These are phyloP conservation scores for Chrysanthemum lavandulifolium DNA, from an alignment of 129 eudicot genomes.

Conservation along the genomic window DNA sequence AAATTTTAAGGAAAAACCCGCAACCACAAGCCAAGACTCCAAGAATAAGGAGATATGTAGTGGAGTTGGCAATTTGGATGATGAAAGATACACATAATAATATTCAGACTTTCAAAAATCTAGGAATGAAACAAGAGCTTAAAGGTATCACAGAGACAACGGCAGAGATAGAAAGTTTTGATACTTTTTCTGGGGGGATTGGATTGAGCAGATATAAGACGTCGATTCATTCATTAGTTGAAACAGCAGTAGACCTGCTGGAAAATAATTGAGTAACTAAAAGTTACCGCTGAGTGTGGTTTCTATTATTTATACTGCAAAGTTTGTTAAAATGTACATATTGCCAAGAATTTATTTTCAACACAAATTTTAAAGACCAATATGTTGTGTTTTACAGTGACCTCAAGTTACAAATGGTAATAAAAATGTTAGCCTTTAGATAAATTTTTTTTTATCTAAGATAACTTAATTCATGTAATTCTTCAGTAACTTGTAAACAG, in stretches of 20 bases:
- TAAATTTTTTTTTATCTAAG: too few species aligned
- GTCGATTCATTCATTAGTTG: slow-evolving; percentile 71
- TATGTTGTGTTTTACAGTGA: too few species aligned
- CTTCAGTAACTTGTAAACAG: too few species aligned
- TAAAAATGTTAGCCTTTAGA: too few species aligned
- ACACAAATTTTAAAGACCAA: too few species aligned
- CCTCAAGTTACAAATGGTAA: too few species aligned
- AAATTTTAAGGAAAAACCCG: slow-evolving; percentile 53
- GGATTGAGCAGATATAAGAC: slow-evolving; percentile 66
- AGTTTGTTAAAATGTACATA: neutral
- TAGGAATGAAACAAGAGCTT: slow-evolving; percentile 60
- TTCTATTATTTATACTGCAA: neutral
- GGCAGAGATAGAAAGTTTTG: slow-evolving; percentile 86
- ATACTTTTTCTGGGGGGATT: slow-evolving; percentile 82
- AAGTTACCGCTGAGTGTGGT: neutral
- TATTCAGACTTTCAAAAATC: slow-evolving; percentile 39
- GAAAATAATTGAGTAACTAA: slow-evolving; percentile 24
- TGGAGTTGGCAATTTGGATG: slow-evolving; percentile 88
- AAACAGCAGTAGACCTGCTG: slow-evolving; percentile 57
- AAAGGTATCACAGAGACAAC: slow-evolving; percentile 70
- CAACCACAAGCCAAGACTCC: slow-evolving; percentile 70
- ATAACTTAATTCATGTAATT: too few species aligned
- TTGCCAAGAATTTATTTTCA: neutral
- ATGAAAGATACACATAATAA: slow-evolving; percentile 59
- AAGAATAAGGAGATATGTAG: slow-evolving; percentile 65